These are phyloP conservation scores for Yamadazyma nakazawae DNA, from an alignment of 805 yeast species.

Conservation along the genomic window DNA sequence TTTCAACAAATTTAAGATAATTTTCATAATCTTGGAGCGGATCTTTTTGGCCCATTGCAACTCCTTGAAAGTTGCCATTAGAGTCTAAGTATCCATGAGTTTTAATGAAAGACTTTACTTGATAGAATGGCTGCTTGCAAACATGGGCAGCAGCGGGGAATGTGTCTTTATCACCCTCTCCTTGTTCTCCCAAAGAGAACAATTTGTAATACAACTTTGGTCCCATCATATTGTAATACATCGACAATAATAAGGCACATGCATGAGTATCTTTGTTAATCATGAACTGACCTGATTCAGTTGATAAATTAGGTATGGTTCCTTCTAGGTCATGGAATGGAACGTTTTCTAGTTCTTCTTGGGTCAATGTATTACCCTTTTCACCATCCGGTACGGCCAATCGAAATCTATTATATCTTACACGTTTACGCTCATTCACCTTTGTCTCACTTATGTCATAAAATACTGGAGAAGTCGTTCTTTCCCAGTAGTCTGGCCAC, in stretches of 20 bases:
- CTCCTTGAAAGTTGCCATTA: constrained; percentile 28
- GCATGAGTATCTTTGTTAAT: constrained; percentile 58
- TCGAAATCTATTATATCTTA: constrained; percentile 26
- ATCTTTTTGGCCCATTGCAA: constrained; percentile 35
- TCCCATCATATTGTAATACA: constrained; percentile 66
- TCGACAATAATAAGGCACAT: constrained; percentile 52
- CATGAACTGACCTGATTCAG: constrained; percentile 67
- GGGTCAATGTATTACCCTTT: constrained; percentile 7
- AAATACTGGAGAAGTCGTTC: constrained; percentile 34
- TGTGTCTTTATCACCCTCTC: constrained; percentile 39
- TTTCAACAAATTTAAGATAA: constrained; percentile 11
- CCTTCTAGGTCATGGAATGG: constrained; percentile 66
- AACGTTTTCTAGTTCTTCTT: constrained; percentile 17
- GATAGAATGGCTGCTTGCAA: constrained; percentile 34
- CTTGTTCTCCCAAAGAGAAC: constrained; percentile 51
- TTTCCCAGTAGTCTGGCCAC: constrained; percentile 45
- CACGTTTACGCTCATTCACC: constrained; percentile 28
- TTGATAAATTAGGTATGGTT: constrained; percentile 63
- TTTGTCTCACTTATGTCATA: constrained; percentile 32
- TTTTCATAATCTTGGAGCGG: constrained; percentile 22
- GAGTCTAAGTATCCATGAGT: constrained; percentile 30
- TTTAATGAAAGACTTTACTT: constrained; percentile 37
- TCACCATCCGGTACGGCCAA: constrained; percentile 14
- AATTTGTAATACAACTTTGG: constrained; percentile 58
- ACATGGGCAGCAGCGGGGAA: constrained; percentile 35